Evolutionary conservation across 495 filamentous ascomycete species (phyloP), one percentile per base, ranked within the genome.

Genomic region (Darksidea phi): DNA sequence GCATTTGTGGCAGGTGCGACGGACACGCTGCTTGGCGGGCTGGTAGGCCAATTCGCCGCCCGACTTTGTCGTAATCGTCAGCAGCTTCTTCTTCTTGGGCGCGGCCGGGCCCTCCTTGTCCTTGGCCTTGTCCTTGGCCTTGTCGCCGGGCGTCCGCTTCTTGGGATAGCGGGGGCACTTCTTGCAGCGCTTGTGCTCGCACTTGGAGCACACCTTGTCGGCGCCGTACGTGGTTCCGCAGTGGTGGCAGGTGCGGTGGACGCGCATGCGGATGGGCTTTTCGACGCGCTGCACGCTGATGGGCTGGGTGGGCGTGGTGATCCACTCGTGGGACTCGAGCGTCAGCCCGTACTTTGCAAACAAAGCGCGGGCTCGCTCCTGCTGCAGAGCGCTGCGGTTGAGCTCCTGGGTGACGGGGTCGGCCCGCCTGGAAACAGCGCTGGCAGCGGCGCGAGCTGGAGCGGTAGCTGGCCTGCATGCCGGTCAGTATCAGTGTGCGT

Each of bases 201-300:
- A 95, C 34, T 82, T 83, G 63, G 76, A 72, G 73, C 90, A 95
- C 43, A 83, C 74, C 69, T 85, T 90, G 57, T 86, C 84, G 18
- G 79, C 72, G 48, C 88, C 88, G 72, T 87, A 95, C 17, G 80
- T 80, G 3, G 85, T 84, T 61, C 87, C 80, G 72, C 90, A 95
- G 58, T 80, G 82, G 70, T 95, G 90, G 68, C 90, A 95, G 55
- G 79, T 84, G 53, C 89, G 87, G 66, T 89, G 92, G 36, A 96
- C 86, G 32, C 93, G 84, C 88, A 97, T 95, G 63, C 90, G 88
- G 61, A 96, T 90, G 17, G 88, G 84, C 74, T 93, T 95, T 71
- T 93, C 85, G 17, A 96, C 86, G 24, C 93, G 88, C 48, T 85
- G 74, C 20, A 85, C 79, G 52, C 85, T 79, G 28, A 61, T 38